Evolutionary conservation across 805 yeast genomes (phyloP).

Genomic region (Saccharomycopsis sp.): DNA sequence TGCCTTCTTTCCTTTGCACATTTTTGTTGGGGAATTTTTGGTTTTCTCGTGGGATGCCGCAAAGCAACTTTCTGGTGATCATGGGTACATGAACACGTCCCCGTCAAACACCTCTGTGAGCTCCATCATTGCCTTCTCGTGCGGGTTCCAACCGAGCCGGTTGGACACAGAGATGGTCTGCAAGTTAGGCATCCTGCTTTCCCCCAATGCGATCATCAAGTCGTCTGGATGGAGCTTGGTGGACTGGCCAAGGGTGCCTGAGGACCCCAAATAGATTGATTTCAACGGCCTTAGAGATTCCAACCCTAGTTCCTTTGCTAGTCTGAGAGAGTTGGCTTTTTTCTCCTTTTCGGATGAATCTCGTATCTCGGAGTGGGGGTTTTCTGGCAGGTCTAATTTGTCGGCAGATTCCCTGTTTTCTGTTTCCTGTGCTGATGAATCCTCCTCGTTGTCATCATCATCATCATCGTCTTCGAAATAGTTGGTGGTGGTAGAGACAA

Average conservation of each 20-base stretch:
- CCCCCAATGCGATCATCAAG: constrained; percentile 73
- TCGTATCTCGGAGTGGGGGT: too few species aligned
- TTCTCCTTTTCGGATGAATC: too few species aligned
- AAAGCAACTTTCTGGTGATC: too few species aligned
- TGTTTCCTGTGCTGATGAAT: background rate
- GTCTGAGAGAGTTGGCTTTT: background rate
- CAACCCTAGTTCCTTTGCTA: constrained; percentile 1
- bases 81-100: constrained; percentile 19
- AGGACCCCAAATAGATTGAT: constrained; percentile 63
- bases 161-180: constrained; percentile 58
- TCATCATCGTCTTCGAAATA: constrained; percentile 13
- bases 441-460: background rate
- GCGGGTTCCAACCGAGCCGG: constrained; percentile 77
- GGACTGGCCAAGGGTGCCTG: constrained; percentile 80
- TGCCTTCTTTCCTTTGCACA: background rate
- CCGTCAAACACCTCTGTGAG: constrained; percentile 16
- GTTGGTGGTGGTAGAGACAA: constrained; percentile 12
- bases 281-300: constrained; percentile 40
- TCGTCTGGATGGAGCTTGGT: constrained; percentile 83
- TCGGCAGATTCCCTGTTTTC: background rate
- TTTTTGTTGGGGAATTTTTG: too few species aligned
- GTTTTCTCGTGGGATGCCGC: too few species aligned
- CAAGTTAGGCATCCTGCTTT: constrained; percentile 63
- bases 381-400: too few species aligned
- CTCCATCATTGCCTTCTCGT: constrained; percentile 11